Evolutionary conservation across 2,329 filamentous ascomycete genomes (phyloP).

Genomic region (Fusarium sp.): DNA sequence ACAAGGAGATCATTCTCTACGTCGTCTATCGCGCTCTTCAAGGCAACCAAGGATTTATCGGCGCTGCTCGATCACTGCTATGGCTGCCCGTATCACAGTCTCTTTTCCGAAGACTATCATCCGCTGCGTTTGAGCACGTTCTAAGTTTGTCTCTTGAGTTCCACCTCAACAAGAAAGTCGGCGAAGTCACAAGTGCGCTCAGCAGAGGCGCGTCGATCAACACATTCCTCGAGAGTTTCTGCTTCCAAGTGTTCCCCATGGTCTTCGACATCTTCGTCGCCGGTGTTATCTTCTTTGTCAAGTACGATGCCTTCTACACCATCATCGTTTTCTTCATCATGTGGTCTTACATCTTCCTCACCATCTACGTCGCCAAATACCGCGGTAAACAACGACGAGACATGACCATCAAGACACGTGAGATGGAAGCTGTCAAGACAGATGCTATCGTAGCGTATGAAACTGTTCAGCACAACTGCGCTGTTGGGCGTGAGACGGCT

Average conservation of each 20-base stretch:
- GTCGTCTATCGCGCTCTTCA: constrained; percentile 60
- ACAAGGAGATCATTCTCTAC: constrained; percentile 59
- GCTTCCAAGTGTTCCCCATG: constrained; percentile 65
- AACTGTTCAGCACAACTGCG: constrained; percentile 75
- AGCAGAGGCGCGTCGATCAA: constrained; percentile 63
- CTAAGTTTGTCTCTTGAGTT: constrained; percentile 63
- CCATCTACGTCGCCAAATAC: constrained; percentile 64
- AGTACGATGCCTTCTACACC: constrained; percentile 63
- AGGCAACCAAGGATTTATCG: constrained; percentile 60
- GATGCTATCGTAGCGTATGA: constrained; percentile 64
- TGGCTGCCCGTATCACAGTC: constrained; percentile 64
- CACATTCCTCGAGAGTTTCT: constrained; percentile 63
- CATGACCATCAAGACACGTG: constrained; percentile 59
- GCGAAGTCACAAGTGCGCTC: constrained; percentile 64
- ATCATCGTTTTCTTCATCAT: constrained; percentile 63
- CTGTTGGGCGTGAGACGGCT: constrained; percentile 69
- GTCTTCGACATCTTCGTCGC: constrained; percentile 64
- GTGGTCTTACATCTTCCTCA: constrained; percentile 65
- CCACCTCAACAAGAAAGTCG: constrained; percentile 64
- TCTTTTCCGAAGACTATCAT: constrained; percentile 58
- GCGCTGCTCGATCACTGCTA: constrained; percentile 58
- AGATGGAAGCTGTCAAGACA: constrained; percentile 64
- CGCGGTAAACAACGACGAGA: constrained; percentile 59
- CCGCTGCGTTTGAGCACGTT: constrained; percentile 63
- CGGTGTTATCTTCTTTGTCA: constrained; percentile 60